A percentile compares a stretch with the other conserved stretches of the same genome.
phyloP scores from a whole-genome alignment of 176 grass and related monocot species.

The Phyllostachys edulis region DNA sequence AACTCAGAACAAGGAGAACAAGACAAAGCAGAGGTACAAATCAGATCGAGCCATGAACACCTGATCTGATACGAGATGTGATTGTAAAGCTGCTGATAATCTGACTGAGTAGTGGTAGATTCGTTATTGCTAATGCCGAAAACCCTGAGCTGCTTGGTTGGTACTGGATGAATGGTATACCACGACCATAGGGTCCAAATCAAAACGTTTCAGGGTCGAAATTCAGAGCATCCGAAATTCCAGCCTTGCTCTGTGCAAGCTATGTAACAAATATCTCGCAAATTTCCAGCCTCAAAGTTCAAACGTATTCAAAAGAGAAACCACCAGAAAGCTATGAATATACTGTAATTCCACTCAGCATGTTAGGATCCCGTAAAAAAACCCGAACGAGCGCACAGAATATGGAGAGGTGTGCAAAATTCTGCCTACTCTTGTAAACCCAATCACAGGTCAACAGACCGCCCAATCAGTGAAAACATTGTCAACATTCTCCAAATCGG shows the following conservation, averaged over 20 bases:
- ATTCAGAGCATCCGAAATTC: no score
- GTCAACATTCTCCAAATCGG: conserved; percentile 6
- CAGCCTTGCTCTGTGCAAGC: not conserved
- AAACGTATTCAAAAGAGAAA: not conserved
- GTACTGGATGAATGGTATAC: not conserved
- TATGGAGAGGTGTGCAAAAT: not conserved
- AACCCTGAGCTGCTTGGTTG: not conserved
- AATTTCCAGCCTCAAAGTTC: not conserved
- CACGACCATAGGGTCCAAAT: not conserved
- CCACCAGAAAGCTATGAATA: not conserved
- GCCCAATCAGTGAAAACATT: not conserved
- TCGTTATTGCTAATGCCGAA: not conserved
- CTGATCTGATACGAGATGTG: not conserved
- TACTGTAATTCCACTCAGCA: not conserved
- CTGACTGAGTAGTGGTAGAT: not conserved
- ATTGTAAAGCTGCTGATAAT: not conserved
- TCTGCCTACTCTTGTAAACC: not conserved
- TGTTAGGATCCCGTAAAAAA: not conserved
- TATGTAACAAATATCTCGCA: not conserved
- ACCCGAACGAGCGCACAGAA: not conserved
- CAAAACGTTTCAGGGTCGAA: not conserved
- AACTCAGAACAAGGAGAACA: not conserved
- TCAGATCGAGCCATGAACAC: not conserved
- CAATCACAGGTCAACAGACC: not conserved
- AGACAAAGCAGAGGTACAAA: not conserved